Evolutionary conservation across 2,329 filamentous ascomycete genomes (phyloP).

Genomic region (Diaporthe vexans): DNA sequence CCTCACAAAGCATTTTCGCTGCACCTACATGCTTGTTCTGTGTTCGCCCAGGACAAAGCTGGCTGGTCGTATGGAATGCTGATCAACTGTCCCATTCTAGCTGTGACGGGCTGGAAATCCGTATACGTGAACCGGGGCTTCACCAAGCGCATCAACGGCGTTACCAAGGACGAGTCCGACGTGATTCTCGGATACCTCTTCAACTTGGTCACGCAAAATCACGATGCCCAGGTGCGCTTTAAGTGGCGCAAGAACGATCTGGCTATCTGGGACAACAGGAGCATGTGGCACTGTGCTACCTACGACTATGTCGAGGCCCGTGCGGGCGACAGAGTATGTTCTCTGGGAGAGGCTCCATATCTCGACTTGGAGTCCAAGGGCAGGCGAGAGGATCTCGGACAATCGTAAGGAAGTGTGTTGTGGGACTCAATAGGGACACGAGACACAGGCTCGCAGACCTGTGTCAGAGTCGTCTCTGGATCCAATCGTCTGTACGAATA

Average conservation of each 20-base stretch:
- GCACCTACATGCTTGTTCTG: not conserved
- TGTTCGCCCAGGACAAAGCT: no score
- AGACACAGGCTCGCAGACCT: not conserved
- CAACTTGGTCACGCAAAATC: conserved; percentile 65
- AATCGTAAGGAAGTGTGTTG: conserved; percentile 43
- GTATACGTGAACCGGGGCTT: conserved; percentile 66
- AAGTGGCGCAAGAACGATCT: conserved; percentile 66
- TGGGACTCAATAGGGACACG: not conserved
- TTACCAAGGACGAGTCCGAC: conserved; percentile 68
- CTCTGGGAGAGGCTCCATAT: conserved; percentile 60
- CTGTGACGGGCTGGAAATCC: conserved; percentile 71
- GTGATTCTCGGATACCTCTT: conserved; percentile 63
- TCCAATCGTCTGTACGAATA: not conserved
- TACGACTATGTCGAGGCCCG: conserved; percentile 69
- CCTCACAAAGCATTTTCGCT: not conserved
- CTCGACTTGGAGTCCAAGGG: conserved; percentile 55
- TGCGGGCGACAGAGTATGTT: conserved; percentile 58
- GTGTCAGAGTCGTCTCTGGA: no score
- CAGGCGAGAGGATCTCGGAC: conserved; percentile 52
- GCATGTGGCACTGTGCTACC: conserved; percentile 66
- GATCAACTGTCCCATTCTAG: not conserved
- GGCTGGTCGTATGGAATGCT: not conserved
- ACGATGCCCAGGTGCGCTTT: conserved; percentile 70
- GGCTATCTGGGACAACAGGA: conserved; percentile 77
- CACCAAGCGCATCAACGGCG: conserved; percentile 67